A percentile compares a stretch with the other conserved stretches of the same genome.
These are phyloP conservation scores for Colletotrichum nymphaeae DNA, from an alignment of 2,329 filamentous ascomycete genomes.

Conservation along the genomic window DNA sequence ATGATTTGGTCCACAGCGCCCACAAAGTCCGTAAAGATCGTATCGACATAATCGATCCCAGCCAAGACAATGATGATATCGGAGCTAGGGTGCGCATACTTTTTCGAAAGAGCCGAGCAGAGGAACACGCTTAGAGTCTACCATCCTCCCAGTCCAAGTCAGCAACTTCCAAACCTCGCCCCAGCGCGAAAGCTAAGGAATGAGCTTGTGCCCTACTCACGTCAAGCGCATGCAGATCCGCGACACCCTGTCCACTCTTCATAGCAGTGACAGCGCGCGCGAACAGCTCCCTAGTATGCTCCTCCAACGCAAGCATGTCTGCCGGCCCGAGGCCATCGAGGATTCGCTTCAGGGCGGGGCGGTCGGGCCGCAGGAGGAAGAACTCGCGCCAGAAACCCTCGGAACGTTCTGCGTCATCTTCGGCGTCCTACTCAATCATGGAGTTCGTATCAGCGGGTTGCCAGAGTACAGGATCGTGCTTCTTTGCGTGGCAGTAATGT, in stretches of 20 bases:
- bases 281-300: constrained; percentile 84
- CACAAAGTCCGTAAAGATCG: constrained; percentile 89
- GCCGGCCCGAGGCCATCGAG: constrained; percentile 78
- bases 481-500: not conserved
- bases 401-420: constrained; percentile 75
- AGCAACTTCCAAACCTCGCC: not conserved
- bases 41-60: constrained; percentile 88
- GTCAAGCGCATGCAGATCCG: constrained; percentile 85
- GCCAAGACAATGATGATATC: constrained; percentile 93
- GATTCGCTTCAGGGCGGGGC: constrained; percentile 72
- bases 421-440: constrained; percentile 58
- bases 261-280: constrained; percentile 76
- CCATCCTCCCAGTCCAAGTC: not conserved
- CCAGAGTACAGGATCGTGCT: not conserved
- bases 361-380: constrained; percentile 88
- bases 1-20: constrained; percentile 85
- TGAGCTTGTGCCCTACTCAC: constrained; percentile 61
- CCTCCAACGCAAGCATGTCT: constrained; percentile 81
- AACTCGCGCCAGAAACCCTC: constrained; percentile 98
- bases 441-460: not conserved
- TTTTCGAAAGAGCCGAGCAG: constrained; percentile 83
- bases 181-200: not conserved
- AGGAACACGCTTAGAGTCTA: constrained; percentile 93
- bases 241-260: constrained; percentile 68
- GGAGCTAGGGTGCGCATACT: constrained; percentile 93